Evolutionary conservation across 2,329 filamentous ascomycete genomes (phyloP).

Genomic region (Venturia carpophila): DNA sequence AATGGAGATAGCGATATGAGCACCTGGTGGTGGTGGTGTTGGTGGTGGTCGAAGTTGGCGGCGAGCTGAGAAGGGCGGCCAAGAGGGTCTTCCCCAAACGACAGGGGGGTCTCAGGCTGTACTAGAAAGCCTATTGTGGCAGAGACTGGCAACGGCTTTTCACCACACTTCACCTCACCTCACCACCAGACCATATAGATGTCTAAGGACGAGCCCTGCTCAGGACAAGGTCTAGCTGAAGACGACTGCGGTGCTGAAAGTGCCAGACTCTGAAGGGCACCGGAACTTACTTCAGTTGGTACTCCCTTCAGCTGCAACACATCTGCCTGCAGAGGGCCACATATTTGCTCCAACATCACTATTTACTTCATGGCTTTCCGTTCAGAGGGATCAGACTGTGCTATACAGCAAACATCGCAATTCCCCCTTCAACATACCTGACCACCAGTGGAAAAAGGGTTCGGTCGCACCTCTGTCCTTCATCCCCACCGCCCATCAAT

Average conservation of each 20-base stretch:
- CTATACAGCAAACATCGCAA: too few relatives aligned
- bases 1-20: background rate
- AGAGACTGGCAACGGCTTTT: background rate
- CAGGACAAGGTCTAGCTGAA: background rate
- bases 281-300: background rate
- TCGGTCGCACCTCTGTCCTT: too few relatives aligned
- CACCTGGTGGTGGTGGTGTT: conserved; percentile 13
- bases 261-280: background rate
- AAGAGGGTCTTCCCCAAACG: background rate
- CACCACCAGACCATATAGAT: background rate
- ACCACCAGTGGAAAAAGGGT: too few relatives aligned
- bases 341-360: background rate
- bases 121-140: too few relatives aligned
- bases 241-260: background rate
- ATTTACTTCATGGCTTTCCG: background rate
- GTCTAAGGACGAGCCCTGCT: background rate
- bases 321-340: background rate
- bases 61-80: background rate
- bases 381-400: background rate
- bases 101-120: background rate
- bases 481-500: too few relatives aligned
- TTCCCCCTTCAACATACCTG: too few relatives aligned
- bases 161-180: background rate
- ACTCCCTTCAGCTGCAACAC: background rate
- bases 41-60: conserved; percentile 17